Percentiles rank a stretch among this genome's conserved stretches.
phyloP scores from a whole-genome alignment of 2,329 filamentous ascomycete genomes.

The Microdochium paspali region DNA sequence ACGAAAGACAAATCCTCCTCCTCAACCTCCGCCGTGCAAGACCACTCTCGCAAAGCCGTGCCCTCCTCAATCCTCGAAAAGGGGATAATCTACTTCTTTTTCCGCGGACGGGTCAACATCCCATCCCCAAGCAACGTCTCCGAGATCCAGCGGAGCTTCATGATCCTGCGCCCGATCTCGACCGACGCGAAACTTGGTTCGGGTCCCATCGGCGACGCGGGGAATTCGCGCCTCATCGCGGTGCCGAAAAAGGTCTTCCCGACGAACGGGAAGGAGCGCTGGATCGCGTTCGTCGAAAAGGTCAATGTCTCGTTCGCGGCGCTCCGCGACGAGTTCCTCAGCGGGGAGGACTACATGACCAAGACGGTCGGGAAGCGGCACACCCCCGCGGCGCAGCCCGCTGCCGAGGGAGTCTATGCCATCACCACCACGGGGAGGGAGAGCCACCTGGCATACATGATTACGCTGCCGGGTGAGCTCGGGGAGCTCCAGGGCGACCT shows the following conservation, averaged over 20 bases:
- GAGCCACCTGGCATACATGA: constrained; percentile 70
- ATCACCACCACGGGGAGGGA: constrained; percentile 63
- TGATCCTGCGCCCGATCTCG: constrained; percentile 67
- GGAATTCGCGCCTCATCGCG: constrained; percentile 63
- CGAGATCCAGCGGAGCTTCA: constrained; percentile 70
- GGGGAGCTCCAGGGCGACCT: constrained; percentile 68
- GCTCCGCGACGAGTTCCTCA: constrained; percentile 64
- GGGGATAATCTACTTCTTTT: constrained; percentile 87
- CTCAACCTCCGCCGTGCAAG: constrained; percentile 15
- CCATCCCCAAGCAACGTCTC: constrained; percentile 58
- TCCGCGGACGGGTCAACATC: constrained; percentile 65
- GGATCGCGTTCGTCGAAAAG: constrained; percentile 80
- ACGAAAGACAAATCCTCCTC: constrained; percentile 9
- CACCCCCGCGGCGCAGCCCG: constrained; percentile 58
- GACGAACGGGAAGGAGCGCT: constrained; percentile 55
- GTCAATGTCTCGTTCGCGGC: constrained; percentile 53
- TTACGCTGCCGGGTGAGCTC: constrained; percentile 62
- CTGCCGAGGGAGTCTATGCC: constrained; percentile 81
- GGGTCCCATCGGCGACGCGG: constrained; percentile 34
- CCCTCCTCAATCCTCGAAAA: constrained; percentile 65
- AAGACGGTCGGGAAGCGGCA: constrained; percentile 64
- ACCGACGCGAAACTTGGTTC: constrained; percentile 57
- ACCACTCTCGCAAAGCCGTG: constrained; percentile 21
- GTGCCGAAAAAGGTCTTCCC: constrained; percentile 82
- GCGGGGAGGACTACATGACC: constrained; percentile 60